These are phyloP conservation scores for Immersiella caudata DNA, from an alignment of 495 filamentous ascomycete genomes.

Conservation along the genomic window DNA sequence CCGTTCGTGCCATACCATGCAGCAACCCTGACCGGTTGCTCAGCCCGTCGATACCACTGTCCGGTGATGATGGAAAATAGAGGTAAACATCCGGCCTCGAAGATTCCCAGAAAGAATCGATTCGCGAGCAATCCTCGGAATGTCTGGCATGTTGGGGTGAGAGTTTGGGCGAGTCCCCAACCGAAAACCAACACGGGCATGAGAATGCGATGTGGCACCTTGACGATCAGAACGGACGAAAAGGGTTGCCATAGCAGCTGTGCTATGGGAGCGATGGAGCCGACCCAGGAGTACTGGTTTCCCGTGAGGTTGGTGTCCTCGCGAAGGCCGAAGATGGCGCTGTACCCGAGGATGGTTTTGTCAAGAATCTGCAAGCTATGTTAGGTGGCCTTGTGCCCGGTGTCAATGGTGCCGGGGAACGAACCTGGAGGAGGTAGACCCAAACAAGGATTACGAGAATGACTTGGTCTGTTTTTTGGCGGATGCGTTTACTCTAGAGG, in stretches of 20 bases:
- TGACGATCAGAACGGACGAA: conserved; percentile 65
- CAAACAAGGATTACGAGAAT: conserved; percentile 63
- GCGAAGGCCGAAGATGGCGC: conserved; percentile 63
- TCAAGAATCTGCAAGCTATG: conserved; percentile 56
- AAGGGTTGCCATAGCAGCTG: conserved; percentile 70
- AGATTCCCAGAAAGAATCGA: conserved; percentile 64
- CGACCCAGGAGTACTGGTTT: conserved; percentile 63
- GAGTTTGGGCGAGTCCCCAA: conserved; percentile 63
- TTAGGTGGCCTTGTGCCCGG: not conserved
- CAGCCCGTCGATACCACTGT: conserved; percentile 65
- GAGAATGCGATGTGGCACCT: conserved; percentile 64
- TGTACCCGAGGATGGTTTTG: conserved; percentile 66
- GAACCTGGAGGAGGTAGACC: conserved; percentile 63
- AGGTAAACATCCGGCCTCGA: conserved; percentile 64
- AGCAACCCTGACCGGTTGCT: conserved; percentile 63
- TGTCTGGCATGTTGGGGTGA: conserved; percentile 56
- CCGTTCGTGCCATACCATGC: conserved; percentile 70
- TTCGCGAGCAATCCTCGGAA: conserved; percentile 55
- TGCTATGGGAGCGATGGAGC: conserved; percentile 64
- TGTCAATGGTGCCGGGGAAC: not conserved
- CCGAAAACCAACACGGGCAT: conserved; percentile 63
- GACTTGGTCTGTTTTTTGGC: conserved; percentile 61
- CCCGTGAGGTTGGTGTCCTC: conserved; percentile 57
- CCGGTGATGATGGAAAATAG: conserved; percentile 60
- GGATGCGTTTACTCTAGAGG: conserved; percentile 54